A percentile compares a stretch with the other conserved stretches of the same genome.
These are phyloP conservation scores for Ceriops decandra DNA, from an alignment of 345 rosid species.

Conservation along the genomic window DNA sequence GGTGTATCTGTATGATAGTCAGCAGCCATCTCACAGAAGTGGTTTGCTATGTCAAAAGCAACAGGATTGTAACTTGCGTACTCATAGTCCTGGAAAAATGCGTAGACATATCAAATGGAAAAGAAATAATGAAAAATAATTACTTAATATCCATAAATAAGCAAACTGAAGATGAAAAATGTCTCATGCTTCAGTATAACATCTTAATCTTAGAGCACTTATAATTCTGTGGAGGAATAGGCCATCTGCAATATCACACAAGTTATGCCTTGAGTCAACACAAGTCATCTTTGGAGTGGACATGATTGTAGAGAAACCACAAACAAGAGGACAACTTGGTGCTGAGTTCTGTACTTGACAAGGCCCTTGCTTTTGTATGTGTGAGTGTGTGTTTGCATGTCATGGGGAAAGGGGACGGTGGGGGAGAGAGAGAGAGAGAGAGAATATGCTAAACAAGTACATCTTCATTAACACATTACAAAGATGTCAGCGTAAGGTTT, in stretches of 20 bases:
- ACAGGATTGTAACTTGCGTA: slow-evolving; percentile 34
- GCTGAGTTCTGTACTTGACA: too few species aligned
- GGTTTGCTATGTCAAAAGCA: slow-evolving; percentile 36
- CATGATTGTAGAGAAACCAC: too few species aligned
- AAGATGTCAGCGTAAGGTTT: too few species aligned
- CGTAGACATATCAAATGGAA: background rate
- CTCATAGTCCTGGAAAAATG: slow-evolving; percentile 26
- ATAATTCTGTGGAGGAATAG: background rate
- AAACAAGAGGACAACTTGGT: too few species aligned
- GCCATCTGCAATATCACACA: background rate
- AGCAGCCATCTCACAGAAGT: slow-evolving; percentile 37
- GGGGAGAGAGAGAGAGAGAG: too few species aligned
- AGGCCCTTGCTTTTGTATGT: too few species aligned
- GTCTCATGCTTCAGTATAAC: background rate
- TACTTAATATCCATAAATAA: background rate
- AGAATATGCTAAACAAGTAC: too few species aligned
- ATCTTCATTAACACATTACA: too few species aligned
- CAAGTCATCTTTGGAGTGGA: background rate
- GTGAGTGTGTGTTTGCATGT: too few species aligned
- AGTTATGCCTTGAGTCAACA: background rate
- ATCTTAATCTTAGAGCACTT: background rate
- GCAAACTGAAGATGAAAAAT: background rate
- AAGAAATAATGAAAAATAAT: slow-evolving; percentile 1
- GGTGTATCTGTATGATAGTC: slow-evolving; percentile 32
- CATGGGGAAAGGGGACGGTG: too few species aligned